Evolutionary conservation across 208 protist genomes (phyloP), one percentile per base, ranked within the genome.

Genomic region (Leishmania major): DNA sequence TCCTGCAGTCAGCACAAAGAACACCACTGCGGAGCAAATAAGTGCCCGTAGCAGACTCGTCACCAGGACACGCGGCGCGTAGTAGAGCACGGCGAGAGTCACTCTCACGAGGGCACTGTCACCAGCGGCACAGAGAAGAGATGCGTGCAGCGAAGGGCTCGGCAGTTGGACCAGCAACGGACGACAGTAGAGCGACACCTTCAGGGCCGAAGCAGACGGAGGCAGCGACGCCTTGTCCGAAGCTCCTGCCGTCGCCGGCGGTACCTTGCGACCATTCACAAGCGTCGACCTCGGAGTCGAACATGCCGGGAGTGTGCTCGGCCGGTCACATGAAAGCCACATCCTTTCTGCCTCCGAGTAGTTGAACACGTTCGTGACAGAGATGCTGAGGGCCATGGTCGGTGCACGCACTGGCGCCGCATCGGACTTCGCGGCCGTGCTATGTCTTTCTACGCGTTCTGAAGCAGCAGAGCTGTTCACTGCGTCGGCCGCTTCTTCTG

Each of bases 161-260:
- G 80, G 75, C 73, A 84, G 66, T 35, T 79, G 80, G 2, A 84
- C 67, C 37, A 84, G 75, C 53, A 84, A 40, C 53, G 80, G 80
- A 37, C 80, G 74, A 43, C 80, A 84, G 55, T 84, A 84, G 22
- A 84, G 80, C 22, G 80, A 66, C 19, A 84, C 80, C 40, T 73
- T 31, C n/a, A 84, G 35, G 13, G 55, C 1, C 19, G 55, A 8
- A 67, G 59, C 13, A n/a, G 60, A 49, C 22, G 40, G n/a, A 40
- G 75, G n/a, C 17, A 25, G 40, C 22, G 31, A 40, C 15, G 31
- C 47, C 45, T 37, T 22, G 4, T 5, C 28, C 69, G 15, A 31
- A 22, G 10, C 1, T 0, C 69, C 1, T 28, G 45, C 25, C 22
- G 69, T 7, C 45, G 69, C 25, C 10, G 10, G 69, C 22, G 25